Base-by-base conservation (phyloP, 371 early-diverging fungal genomes). In the Apophysomyces sp. region DNA sequence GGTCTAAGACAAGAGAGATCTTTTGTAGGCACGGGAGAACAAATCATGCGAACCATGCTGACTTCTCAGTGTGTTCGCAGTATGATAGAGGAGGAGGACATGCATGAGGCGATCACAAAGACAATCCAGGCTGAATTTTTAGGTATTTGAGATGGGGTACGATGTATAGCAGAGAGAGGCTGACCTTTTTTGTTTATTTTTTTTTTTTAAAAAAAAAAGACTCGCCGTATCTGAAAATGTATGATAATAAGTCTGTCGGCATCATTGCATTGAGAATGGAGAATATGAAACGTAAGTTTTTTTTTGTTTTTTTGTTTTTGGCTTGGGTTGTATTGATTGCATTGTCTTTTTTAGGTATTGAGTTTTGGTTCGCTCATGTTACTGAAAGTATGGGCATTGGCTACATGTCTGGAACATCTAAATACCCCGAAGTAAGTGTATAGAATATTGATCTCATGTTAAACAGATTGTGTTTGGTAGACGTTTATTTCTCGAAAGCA, bases 11-110 rank as follows among this genome's bases (percentile, higher is more conserved):
- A 34, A 13, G 4, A 2, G 8, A 34, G n/a, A n/a, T n/a, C n/a
- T n/a, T n/a, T n/a, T n/a, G 58, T 67, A 58, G 92, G 92, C 3
- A 92, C 91, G 0, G 94, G 94, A 12, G 94, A 94, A 66, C 93
- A 93, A 61, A 90, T 94, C 15, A 85, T 88, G 80, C 85, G 81
- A 27, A 86, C 87, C 0, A 63, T 85, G 62, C 69, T 94, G 21
- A 92, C 92, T 0, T 75, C 68, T 26, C 75, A 78, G 30, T 82
- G 82, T 26, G 78, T 75, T 3, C 77, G 80, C 2, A 55, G 72
- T 3, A 31, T 84, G 0, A 27, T 55, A 2, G 41, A 63, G 12
- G 65, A 74, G 26, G 66, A 75, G 0, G 76, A 82, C 65, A 59
- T 82, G 11, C 67, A 67, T 28, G 18, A 36, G 28, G 66, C 76